Evolutionary conservation across 257 asterid genomes (phyloP).

Genomic region (Solanum verrucosum): DNA sequence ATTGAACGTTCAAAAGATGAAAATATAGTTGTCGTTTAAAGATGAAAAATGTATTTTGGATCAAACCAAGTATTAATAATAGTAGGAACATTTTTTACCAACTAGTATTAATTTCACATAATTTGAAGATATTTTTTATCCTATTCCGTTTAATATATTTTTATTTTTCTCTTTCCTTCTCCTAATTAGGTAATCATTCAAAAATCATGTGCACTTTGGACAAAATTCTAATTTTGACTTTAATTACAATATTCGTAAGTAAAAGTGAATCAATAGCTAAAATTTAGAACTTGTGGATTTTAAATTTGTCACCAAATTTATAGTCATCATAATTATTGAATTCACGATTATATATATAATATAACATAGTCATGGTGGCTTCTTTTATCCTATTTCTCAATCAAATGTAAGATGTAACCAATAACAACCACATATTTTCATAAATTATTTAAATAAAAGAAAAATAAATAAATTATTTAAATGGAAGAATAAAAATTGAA

Average conservation of each 20-base stretch:
- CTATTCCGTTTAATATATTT: neutral
- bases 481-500: neutral
- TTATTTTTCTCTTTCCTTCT: neutral
- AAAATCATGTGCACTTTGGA: neutral
- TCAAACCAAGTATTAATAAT: no score
- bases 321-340: neutral
- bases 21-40: no score
- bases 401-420: neutral
- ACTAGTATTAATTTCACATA: no score
- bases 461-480: neutral
- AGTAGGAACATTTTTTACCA: no score
- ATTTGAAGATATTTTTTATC: no score
- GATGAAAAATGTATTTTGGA: no score
- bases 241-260: rapidly evolving
- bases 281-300: neutral
- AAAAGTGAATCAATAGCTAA: neutral
- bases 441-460: no score
- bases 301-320: neutral
- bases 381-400: neutral
- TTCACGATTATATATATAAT: neutral
- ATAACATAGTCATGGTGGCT: neutral
- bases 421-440: neutral
- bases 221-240: neutral
- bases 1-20: neutral
- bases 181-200: neutral